Base-by-base conservation (phyloP, 1,284 basidiomycete species). In the Trametes versicolor region DNA sequence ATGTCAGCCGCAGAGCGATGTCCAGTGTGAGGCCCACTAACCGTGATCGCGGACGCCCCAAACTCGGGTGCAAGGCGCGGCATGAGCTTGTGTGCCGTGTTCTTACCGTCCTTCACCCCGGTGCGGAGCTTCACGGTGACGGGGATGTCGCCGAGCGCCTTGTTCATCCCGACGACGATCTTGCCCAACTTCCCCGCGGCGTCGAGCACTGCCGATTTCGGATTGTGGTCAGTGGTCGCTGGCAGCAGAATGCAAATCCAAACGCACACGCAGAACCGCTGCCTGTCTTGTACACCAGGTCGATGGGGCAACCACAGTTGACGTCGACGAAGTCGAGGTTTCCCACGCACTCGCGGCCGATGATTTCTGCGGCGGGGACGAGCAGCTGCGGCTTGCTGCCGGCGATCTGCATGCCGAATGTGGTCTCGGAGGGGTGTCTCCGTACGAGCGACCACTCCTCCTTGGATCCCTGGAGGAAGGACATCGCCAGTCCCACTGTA, bases 241-340 rank as follows among this genome's bases (percentile, higher is more conserved):
- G n/a, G n/a, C n/a, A n/a, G n/a, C n/a, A n/a, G n/a, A n/a, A n/a
- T n/a, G n/a, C n/a, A n/a, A n/a, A 47, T 41, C 21, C 13, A 32
- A 52, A 53, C 91, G 59, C 70, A 94, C 95, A 76, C 13, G 96
- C 96, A 66, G 92, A 95, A 0, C 96, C 96, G 55, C 94, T 96
- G 0, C 96, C 96, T 27, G 88, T 87, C 74, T 94, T 94, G 81
- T 96, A 99, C 1, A 99, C 94, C 52, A 99, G 82, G 78, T 99
- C 97, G 70, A 99, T 99, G 2, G 97, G 97, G 78, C 97, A 99
- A 4, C 97, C 97, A 77, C 95, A 95, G 76, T 99, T 99, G 71
- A 99, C 81, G 73, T 99, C 97, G 13, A 97, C 93, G 74, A 97
- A 98, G 75, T 98, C 95, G 32, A 97, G 78, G 25, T 87, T 85